Conservation (phyloP, 208 protist genomes). For the Naegleria gruberi region DNA sequence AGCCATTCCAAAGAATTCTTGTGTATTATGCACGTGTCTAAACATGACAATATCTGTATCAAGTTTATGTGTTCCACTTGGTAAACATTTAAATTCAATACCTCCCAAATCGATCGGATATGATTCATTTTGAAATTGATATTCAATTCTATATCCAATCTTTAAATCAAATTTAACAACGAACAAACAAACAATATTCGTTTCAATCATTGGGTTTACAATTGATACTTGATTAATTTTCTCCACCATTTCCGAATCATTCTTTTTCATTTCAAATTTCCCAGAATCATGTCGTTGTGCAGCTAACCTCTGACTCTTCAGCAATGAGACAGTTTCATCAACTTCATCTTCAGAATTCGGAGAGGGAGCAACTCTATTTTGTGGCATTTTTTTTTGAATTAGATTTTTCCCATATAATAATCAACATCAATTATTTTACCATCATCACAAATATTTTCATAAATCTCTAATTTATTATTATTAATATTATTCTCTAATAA, state of each 20-base stretch:
- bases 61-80: background rate
- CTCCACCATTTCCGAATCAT: background rate
- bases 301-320: too few species aligned
- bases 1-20: background rate
- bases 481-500: too few species aligned
- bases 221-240: background rate
- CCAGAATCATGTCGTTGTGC: too few species aligned
- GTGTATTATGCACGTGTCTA: background rate
- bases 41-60: background rate
- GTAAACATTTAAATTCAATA: background rate
- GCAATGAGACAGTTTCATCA: too few species aligned
- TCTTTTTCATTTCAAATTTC: background rate
- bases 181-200: background rate
- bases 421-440: too few species aligned
- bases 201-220: background rate
- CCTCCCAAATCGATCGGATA: background rate
- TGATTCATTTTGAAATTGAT: background rate
- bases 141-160: background rate
- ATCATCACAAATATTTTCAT: too few species aligned
- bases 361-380: too few species aligned
- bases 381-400: too few species aligned
- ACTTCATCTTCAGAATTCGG: too few species aligned
- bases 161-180: conserved; percentile 4
- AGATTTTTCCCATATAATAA: too few species aligned
- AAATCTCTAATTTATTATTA: too few species aligned